Percentiles rank a stretch among this genome's conserved stretches.
Conservation (phyloP, 2,329 filamentous ascomycete species). For the Pseudogymnoascus sp. region DNA sequence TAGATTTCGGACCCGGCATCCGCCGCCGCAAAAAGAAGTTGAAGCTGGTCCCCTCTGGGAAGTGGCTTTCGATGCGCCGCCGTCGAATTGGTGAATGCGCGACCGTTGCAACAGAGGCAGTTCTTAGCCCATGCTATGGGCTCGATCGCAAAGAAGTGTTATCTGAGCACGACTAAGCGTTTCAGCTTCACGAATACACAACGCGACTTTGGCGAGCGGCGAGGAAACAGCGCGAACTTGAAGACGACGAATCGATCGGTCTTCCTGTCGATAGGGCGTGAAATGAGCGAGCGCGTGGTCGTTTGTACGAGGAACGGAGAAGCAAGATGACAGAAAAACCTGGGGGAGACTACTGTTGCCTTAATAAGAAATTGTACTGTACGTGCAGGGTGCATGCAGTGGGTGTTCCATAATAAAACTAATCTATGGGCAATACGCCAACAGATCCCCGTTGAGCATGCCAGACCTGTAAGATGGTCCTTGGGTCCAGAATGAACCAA, state of each 20-base stretch:
- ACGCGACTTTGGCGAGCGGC: neutral
- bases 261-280: neutral
- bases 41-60: neutral
- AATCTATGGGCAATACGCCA: neutral
- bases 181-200: neutral
- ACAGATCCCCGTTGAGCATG: conserved; percentile 1
- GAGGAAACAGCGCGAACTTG: neutral
- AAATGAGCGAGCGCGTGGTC: neutral
- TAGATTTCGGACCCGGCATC: neutral
- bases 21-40: conserved; percentile 1
- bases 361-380: conserved; percentile 7
- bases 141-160: neutral
- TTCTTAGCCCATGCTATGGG: conserved; percentile 1
- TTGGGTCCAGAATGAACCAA: conserved; percentile 9
- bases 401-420: conserved; percentile 8
- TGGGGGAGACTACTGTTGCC: conserved; percentile 8
- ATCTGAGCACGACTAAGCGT: neutral
- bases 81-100: conserved; percentile 4
- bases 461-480: conserved; percentile 3
- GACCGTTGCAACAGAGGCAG: conserved; percentile 5
- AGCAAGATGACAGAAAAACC: neutral
- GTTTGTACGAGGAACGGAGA: neutral
- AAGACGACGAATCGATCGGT: neutral
- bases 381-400: neutral
- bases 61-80: neutral